phyloP scores from a whole-genome alignment of 2,329 filamentous ascomycete genomes.

The Alternaria angustiovoidea region DNA sequence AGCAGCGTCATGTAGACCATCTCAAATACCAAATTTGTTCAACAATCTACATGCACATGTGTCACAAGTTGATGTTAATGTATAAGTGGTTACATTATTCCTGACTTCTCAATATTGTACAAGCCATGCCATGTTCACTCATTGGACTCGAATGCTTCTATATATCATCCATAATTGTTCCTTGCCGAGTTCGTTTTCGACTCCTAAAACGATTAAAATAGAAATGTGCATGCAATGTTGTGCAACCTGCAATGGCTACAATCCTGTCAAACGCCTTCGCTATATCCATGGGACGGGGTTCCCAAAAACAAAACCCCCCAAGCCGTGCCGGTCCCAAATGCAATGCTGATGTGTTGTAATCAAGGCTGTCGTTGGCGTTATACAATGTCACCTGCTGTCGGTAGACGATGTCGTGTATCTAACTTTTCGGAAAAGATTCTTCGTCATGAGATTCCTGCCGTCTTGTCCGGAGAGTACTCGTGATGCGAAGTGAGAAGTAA shows the following conservation, averaged over 20 bases:
- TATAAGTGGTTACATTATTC: neutral
- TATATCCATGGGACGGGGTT: conserved; percentile 10
- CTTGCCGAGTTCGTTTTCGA: neutral
- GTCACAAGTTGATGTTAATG: neutral
- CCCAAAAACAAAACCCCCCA: conserved; percentile 12
- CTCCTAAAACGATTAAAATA: neutral
- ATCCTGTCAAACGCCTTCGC: conserved; percentile 21
- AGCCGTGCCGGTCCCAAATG: conserved; percentile 22
- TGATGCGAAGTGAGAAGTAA: neutral
- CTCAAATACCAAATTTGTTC: conserved; percentile 16
- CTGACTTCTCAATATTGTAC: neutral
- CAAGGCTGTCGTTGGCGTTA: conserved; percentile 14
- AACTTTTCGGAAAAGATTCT: neutral
- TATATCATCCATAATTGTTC: neutral
- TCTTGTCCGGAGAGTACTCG: conserved; percentile 13
- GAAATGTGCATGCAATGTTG: conserved; percentile 1
- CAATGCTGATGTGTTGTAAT: conserved; percentile 21
- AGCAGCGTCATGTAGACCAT: conserved; percentile 29
- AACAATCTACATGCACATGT: neutral
- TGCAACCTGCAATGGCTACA: conserved; percentile 7
- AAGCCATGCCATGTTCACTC: neutral
- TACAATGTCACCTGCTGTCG: conserved; percentile 13
- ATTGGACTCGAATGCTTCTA: neutral
- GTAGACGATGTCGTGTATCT: neutral
- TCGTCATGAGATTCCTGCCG: conserved; percentile 3